Evolutionary conservation across 352 stramenopile species (phyloP).

Genomic region (Pythium pyrilobum): DNA sequence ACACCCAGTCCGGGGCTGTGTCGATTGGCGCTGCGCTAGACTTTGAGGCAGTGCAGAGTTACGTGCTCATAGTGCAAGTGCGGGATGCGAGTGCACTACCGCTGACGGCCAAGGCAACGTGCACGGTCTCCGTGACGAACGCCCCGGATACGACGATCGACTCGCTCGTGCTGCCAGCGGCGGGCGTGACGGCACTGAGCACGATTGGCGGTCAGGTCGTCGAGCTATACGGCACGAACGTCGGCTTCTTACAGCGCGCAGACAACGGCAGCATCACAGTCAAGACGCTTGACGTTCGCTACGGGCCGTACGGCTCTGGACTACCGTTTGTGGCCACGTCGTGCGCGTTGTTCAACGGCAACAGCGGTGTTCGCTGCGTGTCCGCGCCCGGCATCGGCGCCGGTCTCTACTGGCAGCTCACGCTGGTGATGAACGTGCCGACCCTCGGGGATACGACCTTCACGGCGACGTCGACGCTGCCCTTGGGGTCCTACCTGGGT

Average conservation of each 20-base stretch:
- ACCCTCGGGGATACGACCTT: slow-evolving; percentile 34
- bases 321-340: slow-evolving; percentile 29
- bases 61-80: slow-evolving; percentile 30
- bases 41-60: slow-evolving; percentile 43
- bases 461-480: slow-evolving; percentile 26
- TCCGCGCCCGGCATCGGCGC: slow-evolving; percentile 31
- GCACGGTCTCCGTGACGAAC: slow-evolving; percentile 12
- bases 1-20: slow-evolving; percentile 26
- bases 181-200: slow-evolving; percentile 9
- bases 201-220: slow-evolving; percentile 35
- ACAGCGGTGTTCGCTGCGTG: slow-evolving; percentile 36
- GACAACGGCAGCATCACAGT: slow-evolving; percentile 26
- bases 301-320: slow-evolving; percentile 34
- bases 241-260: slow-evolving; percentile 49
- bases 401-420: slow-evolving; percentile 46
- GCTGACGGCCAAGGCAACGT: neutral
- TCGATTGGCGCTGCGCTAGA: slow-evolving; percentile 30
- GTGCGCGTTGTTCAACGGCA: slow-evolving; percentile 40
- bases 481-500: slow-evolving; percentile 31
- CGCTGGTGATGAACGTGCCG: slow-evolving; percentile 36
- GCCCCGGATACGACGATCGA: slow-evolving; percentile 28
- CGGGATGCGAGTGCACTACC: slow-evolving; percentile 26
- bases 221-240: slow-evolving; percentile 37
- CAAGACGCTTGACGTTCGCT: slow-evolving; percentile 34
- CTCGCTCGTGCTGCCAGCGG: slow-evolving; percentile 3